Evolutionary conservation across 106 monocot species (phyloP), one percentile per base, ranked within the genome.

Genomic region (Dioscorea alata): DNA sequence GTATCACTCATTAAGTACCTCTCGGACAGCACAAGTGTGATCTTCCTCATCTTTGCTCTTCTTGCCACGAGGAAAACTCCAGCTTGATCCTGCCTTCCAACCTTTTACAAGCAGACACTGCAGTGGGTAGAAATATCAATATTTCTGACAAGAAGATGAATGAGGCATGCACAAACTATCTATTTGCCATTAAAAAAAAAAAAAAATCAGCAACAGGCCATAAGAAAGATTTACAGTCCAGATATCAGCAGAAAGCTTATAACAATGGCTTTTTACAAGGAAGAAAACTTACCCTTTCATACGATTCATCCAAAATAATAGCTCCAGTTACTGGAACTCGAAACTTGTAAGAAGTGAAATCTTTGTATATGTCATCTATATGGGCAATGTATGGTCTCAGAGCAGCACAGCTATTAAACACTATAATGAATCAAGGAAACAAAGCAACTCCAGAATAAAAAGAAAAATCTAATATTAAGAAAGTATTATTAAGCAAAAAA

Each of bases 31-130:
- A 73, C 91, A 92, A 48, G 81, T 80, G 69, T 89, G 86, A 60
- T 97, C 97, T 77, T 92, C 97, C 75, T 92, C 97, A 63, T 92
- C 89, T 79, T 92, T 97, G 73, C 80, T 86, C 79, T 92, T 89
- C 81, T 97, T 97, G 4, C 97, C 97, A 69, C 97, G 92, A 56
- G 97, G 97, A 85, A 97, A 97, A 53, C 97, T 97, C 97, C 97
- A 97, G 63, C 92, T 89, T 74, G 97, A 82, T 42, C 89, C 84
- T 48, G 89, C 69, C 72, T 92, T 97, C 97, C 97, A 97, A 48
- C 97, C 97, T 89, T 97, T 92, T 33, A 97, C 97, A 75, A 97
- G 85, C 69, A 97, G 79, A 74, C 97, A 97, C 97, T 97, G 79
- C 49, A 86, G 28, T 65, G 61, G 60, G 20, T 21, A 54, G 52